Conservation (phyloP, 2,329 filamentous ascomycete genomes). For the Ophiostoma montium region DNA sequence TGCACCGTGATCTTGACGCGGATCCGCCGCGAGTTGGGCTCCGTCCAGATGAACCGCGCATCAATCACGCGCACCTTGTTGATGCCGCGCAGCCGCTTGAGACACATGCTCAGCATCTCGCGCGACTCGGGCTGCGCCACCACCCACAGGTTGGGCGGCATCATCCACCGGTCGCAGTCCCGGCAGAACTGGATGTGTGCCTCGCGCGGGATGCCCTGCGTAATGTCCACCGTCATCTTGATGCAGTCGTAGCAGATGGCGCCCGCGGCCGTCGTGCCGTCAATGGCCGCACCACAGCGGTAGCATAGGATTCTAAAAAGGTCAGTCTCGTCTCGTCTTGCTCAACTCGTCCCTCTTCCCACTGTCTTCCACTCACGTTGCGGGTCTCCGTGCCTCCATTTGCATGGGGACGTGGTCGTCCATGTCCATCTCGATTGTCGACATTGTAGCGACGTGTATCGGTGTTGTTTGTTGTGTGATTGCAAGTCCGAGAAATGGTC, state of each 20-base stretch:
- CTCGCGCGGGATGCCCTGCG: constrained; percentile 79
- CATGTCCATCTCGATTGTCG: constrained; percentile 20
- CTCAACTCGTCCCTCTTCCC: neutral
- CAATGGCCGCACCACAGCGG: constrained; percentile 92
- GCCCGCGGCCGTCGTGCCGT: constrained; percentile 72
- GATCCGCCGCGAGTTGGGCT: constrained; percentile 83
- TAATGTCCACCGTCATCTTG: constrained; percentile 88
- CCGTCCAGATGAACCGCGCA: constrained; percentile 94
- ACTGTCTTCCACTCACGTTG: constrained; percentile 18
- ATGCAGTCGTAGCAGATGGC: constrained; percentile 94
- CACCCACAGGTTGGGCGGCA: constrained; percentile 77
- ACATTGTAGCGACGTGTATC: constrained; percentile 6
- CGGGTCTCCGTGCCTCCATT: constrained; percentile 18
- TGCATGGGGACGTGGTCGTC: constrained; percentile 16
- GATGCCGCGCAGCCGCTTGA: constrained; percentile 75
- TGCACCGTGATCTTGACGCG: constrained; percentile 96
- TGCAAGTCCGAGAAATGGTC: neutral
- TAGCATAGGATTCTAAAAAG: constrained; percentile 73
- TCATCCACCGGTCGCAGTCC: constrained; percentile 89
- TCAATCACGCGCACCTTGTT: constrained; percentile 90
- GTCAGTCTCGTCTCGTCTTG: constrained; percentile 6
- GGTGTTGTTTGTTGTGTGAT: neutral
- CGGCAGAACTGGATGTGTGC: constrained; percentile 80
- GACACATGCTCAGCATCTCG: constrained; percentile 81
- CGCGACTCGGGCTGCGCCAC: constrained; percentile 74